Percentiles rank a stretch among this genome's conserved stretches.
Conservation (phyloP, 805 yeast genomes). For the Ogataea polymorpha region DNA sequence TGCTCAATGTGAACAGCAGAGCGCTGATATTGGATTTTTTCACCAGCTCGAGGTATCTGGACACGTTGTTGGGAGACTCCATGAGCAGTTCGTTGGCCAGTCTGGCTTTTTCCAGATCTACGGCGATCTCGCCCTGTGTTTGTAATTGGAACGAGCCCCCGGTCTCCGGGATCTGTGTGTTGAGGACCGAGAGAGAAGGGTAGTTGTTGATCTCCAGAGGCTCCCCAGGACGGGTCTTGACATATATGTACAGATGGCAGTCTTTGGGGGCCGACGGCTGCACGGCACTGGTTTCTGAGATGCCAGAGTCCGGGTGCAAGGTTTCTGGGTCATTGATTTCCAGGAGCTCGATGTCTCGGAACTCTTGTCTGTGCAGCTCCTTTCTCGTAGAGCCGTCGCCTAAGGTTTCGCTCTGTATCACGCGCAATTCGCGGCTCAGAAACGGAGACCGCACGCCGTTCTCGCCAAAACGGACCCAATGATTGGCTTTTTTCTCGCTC, state of each 20-base stretch:
- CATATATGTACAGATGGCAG: constrained; percentile 32
- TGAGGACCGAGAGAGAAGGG: constrained; percentile 27
- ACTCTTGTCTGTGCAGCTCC: constrained; percentile 20
- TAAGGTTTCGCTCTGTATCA: constrained; percentile 27
- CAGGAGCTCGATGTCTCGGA: constrained; percentile 31
- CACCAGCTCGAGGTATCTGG: constrained; percentile 26
- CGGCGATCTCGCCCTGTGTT: constrained; percentile 10
- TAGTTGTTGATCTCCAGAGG: constrained; percentile 22
- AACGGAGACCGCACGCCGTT: constrained; percentile 29
- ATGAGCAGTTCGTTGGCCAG: constrained; percentile 29
- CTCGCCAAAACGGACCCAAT: constrained; percentile 15
- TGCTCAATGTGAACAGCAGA: constrained; percentile 26
- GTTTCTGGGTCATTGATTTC: constrained; percentile 20
- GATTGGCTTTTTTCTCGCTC: constrained; percentile 6
- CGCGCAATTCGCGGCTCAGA: constrained; percentile 27
- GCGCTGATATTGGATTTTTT: constrained; percentile 28
- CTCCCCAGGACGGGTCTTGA: constrained; percentile 23
- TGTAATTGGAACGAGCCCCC: constrained; percentile 18
- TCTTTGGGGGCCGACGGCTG: neutral
- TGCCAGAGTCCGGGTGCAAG: neutral
- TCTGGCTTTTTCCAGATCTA: constrained; percentile 27
- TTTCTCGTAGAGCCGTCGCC: constrained; percentile 20
- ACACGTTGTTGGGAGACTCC: constrained; percentile 26
- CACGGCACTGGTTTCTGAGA: constrained; percentile 1
- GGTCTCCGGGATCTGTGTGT: constrained; percentile 9